Evolutionary conservation across 352 stramenopile species (phyloP), one percentile per base, ranked within the genome.

Genomic region (Globisporangium splendens): DNA sequence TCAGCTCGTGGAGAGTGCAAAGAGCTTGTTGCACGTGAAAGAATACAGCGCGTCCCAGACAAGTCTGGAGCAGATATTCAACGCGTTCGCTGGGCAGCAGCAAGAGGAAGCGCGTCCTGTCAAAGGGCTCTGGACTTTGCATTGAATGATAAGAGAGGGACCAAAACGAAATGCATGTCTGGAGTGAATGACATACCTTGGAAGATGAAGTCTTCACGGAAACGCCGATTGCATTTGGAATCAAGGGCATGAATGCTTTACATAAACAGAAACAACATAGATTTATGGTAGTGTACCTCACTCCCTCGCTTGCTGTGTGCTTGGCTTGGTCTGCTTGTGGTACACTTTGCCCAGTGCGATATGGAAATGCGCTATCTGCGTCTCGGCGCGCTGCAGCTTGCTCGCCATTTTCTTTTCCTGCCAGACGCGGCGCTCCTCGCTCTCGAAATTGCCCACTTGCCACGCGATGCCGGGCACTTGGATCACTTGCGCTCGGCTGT

Each of bases 331-430:
- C 24, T 43, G 38, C 38, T 17, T 13, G 14, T 43, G 38, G 14
- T 43, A 43, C 38, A 43, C 38, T 43, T 43, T 43, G 8, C 38
- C 38, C 8, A 8, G 14, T 43, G 38, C 38, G 38, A 43, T 8
- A 10, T 17, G 38, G 11, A 96, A 75, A 38, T 86, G 71, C 49
- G 57, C 39, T 22, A 96, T 62, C 59, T 98, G 96, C 43, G 50
- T 63, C 7, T 79, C 80, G 22, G 96, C 78, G 42, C 96, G 79
- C 22, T 88, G 66, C 21, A 88, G 50, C 69, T 98, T 98, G 73
- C 89, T 98, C 38, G 81, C 72, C 96, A 98, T 98, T 69, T 98
- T 98, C 42, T 77, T 77, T 49, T 96, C 79, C 55, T 98, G 96
- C 96, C 95, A 98, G 48, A 75, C 70, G 50, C 75, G 79, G 28